phyloP scores from a whole-genome alignment of 768 basidiomycete species.

The Chalciporus sphaerocephalus region DNA sequence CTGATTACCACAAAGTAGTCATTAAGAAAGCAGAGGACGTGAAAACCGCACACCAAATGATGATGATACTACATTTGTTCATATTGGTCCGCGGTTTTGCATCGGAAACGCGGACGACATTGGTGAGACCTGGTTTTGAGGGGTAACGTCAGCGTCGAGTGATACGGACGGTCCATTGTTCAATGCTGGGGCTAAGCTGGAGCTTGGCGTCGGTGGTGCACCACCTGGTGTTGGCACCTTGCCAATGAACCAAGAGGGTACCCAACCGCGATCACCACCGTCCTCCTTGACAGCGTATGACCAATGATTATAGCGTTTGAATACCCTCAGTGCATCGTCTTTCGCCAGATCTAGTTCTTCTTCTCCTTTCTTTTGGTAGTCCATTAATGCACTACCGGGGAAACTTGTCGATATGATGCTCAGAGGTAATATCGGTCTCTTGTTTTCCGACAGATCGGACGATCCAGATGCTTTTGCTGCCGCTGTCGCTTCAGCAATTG shows the following conservation, averaged over 20 bases:
- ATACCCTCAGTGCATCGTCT: slow-evolving; percentile 85
- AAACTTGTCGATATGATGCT: slow-evolving; percentile 97
- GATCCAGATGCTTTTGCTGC: slow-evolving; percentile 47
- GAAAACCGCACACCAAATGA: slow-evolving; percentile 19
- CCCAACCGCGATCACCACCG: slow-evolving; percentile 93
- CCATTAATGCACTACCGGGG: slow-evolving; percentile 94
- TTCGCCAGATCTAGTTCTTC: slow-evolving; percentile 89
- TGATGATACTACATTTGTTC: slow-evolving; percentile 12
- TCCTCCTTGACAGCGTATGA: slow-evolving; percentile 94
- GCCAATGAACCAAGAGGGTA: slow-evolving; percentile 96
- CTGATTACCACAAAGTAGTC: slow-evolving; percentile 19
- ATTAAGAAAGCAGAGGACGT: slow-evolving; percentile 13
- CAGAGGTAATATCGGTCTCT: slow-evolving; percentile 81
- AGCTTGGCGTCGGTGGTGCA: slow-evolving; percentile 46
- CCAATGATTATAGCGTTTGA: slow-evolving; percentile 99
- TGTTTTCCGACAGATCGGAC: slow-evolving; percentile 37
- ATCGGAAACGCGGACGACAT: slow-evolving; percentile 80
- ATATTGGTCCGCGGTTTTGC: slow-evolving; percentile 23
- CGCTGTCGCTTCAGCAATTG: slow-evolving; percentile 77
- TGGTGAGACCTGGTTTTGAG: slow-evolving; percentile 58
- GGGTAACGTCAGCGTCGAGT: slow-evolving; percentile 37
- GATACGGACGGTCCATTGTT: slow-evolving; percentile 24
- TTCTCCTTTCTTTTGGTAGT: slow-evolving; percentile 89
- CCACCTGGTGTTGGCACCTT: slow-evolving; percentile 55
- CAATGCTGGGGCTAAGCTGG: slow-evolving; percentile 39